Evolutionary conservation across 1,284 basidiomycete genomes (phyloP), one percentile per base, ranked within the genome.

Genomic region (Tylopilus sp.): DNA sequence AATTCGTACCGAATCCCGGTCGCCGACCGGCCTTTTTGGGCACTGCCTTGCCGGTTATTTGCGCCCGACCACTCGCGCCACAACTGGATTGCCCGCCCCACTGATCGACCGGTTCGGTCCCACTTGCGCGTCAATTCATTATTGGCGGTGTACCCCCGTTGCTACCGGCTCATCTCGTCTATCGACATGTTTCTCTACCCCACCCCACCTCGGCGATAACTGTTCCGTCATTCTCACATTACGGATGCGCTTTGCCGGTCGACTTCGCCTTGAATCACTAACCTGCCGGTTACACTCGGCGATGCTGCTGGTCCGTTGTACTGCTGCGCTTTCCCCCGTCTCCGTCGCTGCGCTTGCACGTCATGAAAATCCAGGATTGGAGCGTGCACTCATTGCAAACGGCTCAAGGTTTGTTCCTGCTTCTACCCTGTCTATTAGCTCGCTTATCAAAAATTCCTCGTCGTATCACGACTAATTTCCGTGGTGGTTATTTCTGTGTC

Each of bases 351-450:
- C 33, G 17, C 41, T 66, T 48, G 45, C 34, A 66, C 57, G 61
- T 67, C 34, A 69, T 37, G 54, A 55, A 33, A 50, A 29, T 71
- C 64, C 77, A 93, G 91, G 63, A 88, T 90, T 68, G 91, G 92
- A 70, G 92, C 92, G 53, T 94, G 92, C 78, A 90, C 86, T 16
- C 88, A 93, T 75, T 94, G 92, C 85, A 93, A 93, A 80, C 90
- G 89, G 74, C 87, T 93, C 76, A 93, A 93, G 89, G 92, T 91
- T 79, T 69, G 89, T 82, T 34, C 55, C 56, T 63, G 58, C 33
- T 54, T 58, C 63, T 31, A 31, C 37, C 17, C 33, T 13, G 37
- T 39, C 33, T 60, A 29, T 65, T 50, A 31, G 56, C n/a, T 74
- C 63, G 69, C 78, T 81, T 71, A 81, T 64, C 64, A 65, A 62